phyloP scores from a whole-genome alignment of 2,329 filamentous ascomycete species.

The Coleophoma cylindrospora region DNA sequence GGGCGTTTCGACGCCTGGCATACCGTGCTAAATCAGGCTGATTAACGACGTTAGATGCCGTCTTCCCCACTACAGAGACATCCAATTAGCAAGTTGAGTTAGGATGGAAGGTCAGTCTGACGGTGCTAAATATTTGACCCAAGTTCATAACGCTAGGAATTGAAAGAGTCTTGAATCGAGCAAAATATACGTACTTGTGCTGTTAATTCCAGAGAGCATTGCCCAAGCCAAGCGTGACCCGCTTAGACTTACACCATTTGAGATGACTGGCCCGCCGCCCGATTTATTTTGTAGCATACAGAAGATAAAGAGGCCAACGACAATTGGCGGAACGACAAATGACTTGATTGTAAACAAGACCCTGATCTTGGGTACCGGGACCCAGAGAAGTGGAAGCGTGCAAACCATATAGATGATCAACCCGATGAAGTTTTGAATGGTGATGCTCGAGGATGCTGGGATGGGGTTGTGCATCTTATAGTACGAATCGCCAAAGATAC shows the following conservation, averaged over 20 bases:
- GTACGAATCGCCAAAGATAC: neutral
- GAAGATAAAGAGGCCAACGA: neutral
- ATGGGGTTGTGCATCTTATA: neutral
- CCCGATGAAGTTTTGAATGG: neutral
- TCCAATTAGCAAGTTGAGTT: neutral
- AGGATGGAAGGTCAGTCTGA: too few species aligned
- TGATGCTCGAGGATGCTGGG: neutral
- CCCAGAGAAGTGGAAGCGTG: neutral
- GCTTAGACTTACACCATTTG: neutral
- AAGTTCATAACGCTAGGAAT: too few species aligned
- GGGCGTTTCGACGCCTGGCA: conserved; percentile 26
- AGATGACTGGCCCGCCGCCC: neutral
- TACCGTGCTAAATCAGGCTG: conserved; percentile 35
- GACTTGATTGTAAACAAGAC: neutral
- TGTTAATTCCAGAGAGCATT: neutral
- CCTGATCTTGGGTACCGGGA: neutral
- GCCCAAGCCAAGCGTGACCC: neutral
- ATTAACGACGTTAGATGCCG: neutral
- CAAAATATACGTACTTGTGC: neutral
- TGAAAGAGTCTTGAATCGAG: too few species aligned
- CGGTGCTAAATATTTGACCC: too few species aligned
- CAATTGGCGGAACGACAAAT: neutral
- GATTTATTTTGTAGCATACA: neutral
- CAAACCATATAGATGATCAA: neutral
- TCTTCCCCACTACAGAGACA: neutral